Percentiles rank a stretch among this genome's conserved stretches.
Evolutionary conservation across 768 basidiomycete genomes (phyloP).

Genomic region (Kwoniella bestiolae): DNA sequence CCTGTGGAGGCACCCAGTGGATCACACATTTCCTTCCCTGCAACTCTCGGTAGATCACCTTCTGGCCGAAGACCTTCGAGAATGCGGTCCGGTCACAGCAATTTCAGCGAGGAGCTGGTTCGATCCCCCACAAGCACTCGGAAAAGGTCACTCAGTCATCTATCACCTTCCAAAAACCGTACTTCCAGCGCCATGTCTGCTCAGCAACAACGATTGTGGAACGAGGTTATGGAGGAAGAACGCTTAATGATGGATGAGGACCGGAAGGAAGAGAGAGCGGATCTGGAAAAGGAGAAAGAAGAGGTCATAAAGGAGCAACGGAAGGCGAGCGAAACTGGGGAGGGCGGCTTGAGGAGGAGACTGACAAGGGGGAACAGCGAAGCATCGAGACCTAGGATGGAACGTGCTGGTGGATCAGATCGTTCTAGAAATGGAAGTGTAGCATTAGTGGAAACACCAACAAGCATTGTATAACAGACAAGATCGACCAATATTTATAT

Average conservation of each 20-base stretch:
- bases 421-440: constrained; percentile 7
- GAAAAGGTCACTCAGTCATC: constrained; percentile 12
- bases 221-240: constrained; percentile 40
- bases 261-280: constrained; percentile 22
- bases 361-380: constrained; percentile 11
- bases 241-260: constrained; percentile 3
- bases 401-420: constrained; percentile 6
- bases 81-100: not conserved
- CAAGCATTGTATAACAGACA: not conserved
- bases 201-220: constrained; percentile 27
- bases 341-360: not conserved
- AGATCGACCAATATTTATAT: not conserved
- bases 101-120: not conserved
- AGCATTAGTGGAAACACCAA: constrained; percentile 8
- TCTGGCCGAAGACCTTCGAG: constrained; percentile 27
- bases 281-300: constrained; percentile 26
- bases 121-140: not conserved
- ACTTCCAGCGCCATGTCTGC: constrained; percentile 24
- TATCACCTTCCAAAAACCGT: constrained; percentile 12
- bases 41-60: constrained; percentile 28
- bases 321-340: constrained; percentile 13
- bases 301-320: constrained; percentile 27
- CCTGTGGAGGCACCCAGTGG: not conserved
- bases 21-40: constrained; percentile 17
- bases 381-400: constrained; percentile 9